These are phyloP conservation scores for Kodamaea jinghongensis DNA, from an alignment of 805 yeast genomes.

Conservation along the genomic window DNA sequence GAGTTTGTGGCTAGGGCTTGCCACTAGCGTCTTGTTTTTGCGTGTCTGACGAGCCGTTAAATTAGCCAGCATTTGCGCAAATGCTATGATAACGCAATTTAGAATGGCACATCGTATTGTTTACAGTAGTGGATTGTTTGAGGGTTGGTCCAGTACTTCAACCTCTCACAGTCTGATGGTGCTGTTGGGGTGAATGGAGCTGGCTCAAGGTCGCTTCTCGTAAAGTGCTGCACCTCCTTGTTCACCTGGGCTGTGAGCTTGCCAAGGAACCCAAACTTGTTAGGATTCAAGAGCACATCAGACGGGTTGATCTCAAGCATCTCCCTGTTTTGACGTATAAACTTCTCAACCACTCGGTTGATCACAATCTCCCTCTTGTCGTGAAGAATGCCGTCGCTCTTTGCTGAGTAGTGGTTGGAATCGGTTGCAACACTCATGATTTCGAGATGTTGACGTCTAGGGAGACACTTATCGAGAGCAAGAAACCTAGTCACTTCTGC, in stretches of 20 bases:
- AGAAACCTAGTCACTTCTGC: conserved; percentile 48
- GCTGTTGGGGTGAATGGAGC: conserved; percentile 10
- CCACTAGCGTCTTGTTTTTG: no score
- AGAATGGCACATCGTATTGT: conserved; percentile 19
- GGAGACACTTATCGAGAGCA: conserved; percentile 84
- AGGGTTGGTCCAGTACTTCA: conserved; percentile 33
- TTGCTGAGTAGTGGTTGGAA: conserved; percentile 14
- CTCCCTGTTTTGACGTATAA: conserved; percentile 12
- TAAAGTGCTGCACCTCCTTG: conserved; percentile 13
- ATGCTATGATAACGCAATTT: background rate
- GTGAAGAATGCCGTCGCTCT: conserved; percentile 18
- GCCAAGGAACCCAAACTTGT: conserved; percentile 13
- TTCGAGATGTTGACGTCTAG: conserved; percentile 58
- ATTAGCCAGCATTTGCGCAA: no score
- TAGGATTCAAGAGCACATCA: conserved; percentile 15
- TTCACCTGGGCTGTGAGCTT: conserved; percentile 21
- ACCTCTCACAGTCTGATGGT: conserved; percentile 19
- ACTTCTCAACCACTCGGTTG: conserved; percentile 34
- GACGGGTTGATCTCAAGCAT: conserved; percentile 15
- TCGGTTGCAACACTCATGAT: conserved; percentile 36
- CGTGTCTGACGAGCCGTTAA: no score
- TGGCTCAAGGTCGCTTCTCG: conserved; percentile 13
- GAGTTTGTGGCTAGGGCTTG: no score
- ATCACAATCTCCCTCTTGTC: conserved; percentile 34
- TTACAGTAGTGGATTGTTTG: conserved; percentile 36